These are phyloP conservation scores for Piromyces sp. DNA, from an alignment of 192 early-diverging fungal genomes.

Conservation along the genomic window DNA sequence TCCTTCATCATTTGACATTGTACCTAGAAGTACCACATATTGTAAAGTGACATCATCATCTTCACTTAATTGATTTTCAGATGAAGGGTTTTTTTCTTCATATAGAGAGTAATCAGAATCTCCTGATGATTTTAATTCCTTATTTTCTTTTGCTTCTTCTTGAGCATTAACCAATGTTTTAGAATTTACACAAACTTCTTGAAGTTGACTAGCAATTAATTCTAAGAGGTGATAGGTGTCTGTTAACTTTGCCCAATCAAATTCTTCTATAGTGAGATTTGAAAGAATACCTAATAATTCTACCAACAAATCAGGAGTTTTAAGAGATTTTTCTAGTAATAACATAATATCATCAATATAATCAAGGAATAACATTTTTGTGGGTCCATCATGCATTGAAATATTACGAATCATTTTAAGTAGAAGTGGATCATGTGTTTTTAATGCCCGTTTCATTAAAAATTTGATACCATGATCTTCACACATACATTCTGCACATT, in stretches of 20 bases:
- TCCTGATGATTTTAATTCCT: slow-evolving; percentile 1
- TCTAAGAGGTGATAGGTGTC: slow-evolving; percentile 21
- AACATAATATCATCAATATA: slow-evolving; percentile 34
- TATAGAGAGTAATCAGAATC: neutral
- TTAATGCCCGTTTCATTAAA: slow-evolving; percentile 27
- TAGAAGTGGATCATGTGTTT: slow-evolving; percentile 27
- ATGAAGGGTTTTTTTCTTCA: neutral
- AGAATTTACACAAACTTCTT: neutral
- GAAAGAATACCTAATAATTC: slow-evolving; percentile 28
- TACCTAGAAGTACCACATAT: slow-evolving; percentile 21
- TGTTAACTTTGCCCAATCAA: slow-evolving; percentile 32
- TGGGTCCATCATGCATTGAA: slow-evolving; percentile 9
- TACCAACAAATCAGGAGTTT: slow-evolving; percentile 18
- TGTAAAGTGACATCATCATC: slow-evolving; percentile 34
- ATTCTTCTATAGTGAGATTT: slow-evolving; percentile 22
- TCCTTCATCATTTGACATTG: slow-evolving; percentile 29
- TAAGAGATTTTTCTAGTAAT: slow-evolving; percentile 13
- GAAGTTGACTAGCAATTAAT: slow-evolving; percentile 11
- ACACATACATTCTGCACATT: slow-evolving; percentile 11
- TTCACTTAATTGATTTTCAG: slow-evolving; percentile 4
- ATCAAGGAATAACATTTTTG: slow-evolving; percentile 21
- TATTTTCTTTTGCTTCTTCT: slow-evolving; percentile 2
- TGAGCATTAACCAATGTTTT: neutral
- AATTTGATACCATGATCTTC: slow-evolving; percentile 31
- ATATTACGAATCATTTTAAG: slow-evolving; percentile 35